Evolutionary conservation across 73 alveolate genomes (phyloP).

Genomic region (Tetrahymena borealis): DNA sequence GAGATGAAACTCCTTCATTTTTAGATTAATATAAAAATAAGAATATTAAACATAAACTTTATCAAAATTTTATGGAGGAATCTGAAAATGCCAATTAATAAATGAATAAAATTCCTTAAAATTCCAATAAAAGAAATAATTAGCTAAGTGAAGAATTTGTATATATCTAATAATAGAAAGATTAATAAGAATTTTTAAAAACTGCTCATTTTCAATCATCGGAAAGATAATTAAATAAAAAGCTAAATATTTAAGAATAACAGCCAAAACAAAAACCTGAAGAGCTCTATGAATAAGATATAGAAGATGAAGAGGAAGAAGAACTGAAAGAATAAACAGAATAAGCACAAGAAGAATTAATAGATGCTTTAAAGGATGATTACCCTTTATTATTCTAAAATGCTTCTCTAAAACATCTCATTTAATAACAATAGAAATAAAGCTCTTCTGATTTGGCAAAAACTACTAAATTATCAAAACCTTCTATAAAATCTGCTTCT

Average conservation of each 20-base stretch:
- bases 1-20: neutral
- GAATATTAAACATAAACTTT: neutral
- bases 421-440: neutral
- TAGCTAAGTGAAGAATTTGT: neutral
- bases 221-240: neutral
- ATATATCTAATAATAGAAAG: neutral
- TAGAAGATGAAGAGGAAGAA: neutral
- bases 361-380: neutral
- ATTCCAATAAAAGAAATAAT: neutral
- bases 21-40: neutral
- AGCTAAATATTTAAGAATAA: neutral
- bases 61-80: neutral
- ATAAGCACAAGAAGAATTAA: neutral
- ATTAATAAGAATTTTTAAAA: neutral
- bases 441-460: neutral
- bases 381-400: neutral
- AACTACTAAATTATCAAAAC: neutral
- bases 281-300: neutral
- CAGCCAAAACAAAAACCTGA: neutral
- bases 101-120: too few relatives aligned
- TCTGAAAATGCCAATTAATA: neutral
- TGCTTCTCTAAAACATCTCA: neutral
- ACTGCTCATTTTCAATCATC: neutral
- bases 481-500: neutral
- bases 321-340: neutral